A percentile compares a stretch with the other conserved stretches of the same genome.
phyloP scores from a whole-genome alignment of 2,329 filamentous ascomycete species.

The Hypoxylon sp. region DNA sequence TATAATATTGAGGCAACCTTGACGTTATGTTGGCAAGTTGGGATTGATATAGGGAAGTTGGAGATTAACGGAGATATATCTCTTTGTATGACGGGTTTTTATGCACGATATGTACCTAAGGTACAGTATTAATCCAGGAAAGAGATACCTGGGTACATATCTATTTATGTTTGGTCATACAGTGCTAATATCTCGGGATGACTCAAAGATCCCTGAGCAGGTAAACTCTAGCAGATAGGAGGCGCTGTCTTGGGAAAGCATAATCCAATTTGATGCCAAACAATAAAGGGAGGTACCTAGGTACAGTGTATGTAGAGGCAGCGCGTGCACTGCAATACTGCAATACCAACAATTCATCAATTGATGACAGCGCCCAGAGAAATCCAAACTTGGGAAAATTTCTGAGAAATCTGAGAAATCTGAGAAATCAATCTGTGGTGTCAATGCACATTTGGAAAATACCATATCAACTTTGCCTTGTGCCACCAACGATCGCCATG shows the following conservation, averaged over 20 bases:
- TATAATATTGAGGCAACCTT: too few relatives aligned
- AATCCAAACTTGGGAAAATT: slow-evolving; percentile 18
- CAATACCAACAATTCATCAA: slow-evolving; percentile 33
- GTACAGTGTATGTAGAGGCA: slow-evolving; percentile 16
- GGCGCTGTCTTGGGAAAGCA: background rate
- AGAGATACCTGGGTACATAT: slow-evolving; percentile 3
- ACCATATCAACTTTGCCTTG: slow-evolving; percentile 22
- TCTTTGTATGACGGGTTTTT: too few relatives aligned
- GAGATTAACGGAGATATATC: too few relatives aligned
- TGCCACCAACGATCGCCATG: slow-evolving; percentile 33
- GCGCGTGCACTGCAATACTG: slow-evolving; percentile 17
- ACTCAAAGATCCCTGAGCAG: slow-evolving; percentile 11
- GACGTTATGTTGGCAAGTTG: too few relatives aligned
- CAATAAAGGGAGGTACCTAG: slow-evolving; percentile 8
- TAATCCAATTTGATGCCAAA: background rate
- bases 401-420: too few relatives aligned
- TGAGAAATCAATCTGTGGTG: slow-evolving; percentile 12
- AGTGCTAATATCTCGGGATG: slow-evolving; percentile 10
- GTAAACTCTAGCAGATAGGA: slow-evolving; percentile 7
- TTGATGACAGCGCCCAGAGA: slow-evolving; percentile 40
- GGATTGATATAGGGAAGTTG: too few relatives aligned
- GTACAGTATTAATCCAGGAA: too few relatives aligned
- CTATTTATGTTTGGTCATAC: slow-evolving; percentile 8
- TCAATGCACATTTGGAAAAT: slow-evolving; percentile 38
- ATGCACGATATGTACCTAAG: too few relatives aligned